phyloP scores from a whole-genome alignment of 129 eudicot genomes.

The Chrysanthemum seticuspe region DNA sequence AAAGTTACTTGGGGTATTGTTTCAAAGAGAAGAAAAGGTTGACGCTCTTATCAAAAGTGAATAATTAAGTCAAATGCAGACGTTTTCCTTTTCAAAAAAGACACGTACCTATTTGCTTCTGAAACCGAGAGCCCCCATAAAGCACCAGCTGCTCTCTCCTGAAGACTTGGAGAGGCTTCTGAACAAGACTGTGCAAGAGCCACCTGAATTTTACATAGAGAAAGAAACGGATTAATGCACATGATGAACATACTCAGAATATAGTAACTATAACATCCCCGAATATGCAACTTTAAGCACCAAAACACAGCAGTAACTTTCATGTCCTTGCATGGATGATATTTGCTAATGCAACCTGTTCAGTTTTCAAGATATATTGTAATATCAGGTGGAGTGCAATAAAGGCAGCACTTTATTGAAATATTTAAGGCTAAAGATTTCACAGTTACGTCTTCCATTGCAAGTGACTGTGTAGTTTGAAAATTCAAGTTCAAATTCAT shows the following conservation, averaged over 20 bases:
- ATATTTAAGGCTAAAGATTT: not conserved
- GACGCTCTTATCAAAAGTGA: not conserved
- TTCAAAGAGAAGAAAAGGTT: not conserved
- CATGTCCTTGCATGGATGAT: too few relatives aligned
- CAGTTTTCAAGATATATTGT: not conserved
- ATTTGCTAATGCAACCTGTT: too few relatives aligned
- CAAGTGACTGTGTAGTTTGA: not conserved
- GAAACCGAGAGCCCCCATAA: slow-evolving; percentile 96
- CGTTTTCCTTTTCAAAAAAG: slow-evolving; percentile 1
- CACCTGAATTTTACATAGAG: slow-evolving; percentile 49
- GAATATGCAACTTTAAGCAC: too few relatives aligned
- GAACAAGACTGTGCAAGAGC: slow-evolving; percentile 87
- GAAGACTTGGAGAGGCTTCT: slow-evolving; percentile 90
- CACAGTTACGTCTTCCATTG: not conserved
- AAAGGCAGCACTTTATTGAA: slow-evolving; percentile 5
- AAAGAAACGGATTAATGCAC: not conserved
- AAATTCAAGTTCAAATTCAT: not conserved
- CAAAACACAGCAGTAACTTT: too few relatives aligned
- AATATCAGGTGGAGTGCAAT: slow-evolving; percentile 14
- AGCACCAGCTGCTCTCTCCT: slow-evolving; percentile 99
- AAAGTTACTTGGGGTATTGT: not conserved
- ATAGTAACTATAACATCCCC: too few relatives aligned
- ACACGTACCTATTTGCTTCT: slow-evolving; percentile 82
- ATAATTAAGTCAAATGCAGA: slow-evolving; percentile 1
- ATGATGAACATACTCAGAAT: not conserved